phyloP scores from a whole-genome alignment of 805 yeast genomes.

The Saccharomyces eubayanus region DNA sequence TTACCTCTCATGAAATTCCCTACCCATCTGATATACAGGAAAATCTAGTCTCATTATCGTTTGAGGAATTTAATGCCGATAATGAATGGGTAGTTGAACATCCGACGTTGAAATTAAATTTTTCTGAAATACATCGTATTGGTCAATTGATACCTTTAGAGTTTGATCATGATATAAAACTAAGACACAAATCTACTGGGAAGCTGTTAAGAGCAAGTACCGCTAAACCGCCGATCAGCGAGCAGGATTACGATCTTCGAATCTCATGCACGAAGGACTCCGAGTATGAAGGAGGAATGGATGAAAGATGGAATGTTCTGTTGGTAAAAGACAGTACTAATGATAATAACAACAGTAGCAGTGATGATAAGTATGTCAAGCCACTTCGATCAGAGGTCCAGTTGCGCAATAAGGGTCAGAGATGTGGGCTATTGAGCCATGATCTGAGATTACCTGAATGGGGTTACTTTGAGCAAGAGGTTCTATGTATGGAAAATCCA shows the following conservation, averaged over 20 bases:
- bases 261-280: slow-evolving; percentile 64
- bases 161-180: slow-evolving; percentile 49
- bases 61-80: slow-evolving; percentile 47
- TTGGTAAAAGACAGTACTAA: background rate
- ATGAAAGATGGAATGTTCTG: slow-evolving; percentile 58
- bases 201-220: slow-evolving; percentile 59
- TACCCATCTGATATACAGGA: slow-evolving; percentile 61
- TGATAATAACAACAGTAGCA: slow-evolving; percentile 37
- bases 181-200: slow-evolving; percentile 65
- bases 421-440: slow-evolving; percentile 71
- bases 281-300: slow-evolving; percentile 54
- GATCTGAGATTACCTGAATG: slow-evolving; percentile 66
- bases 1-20: slow-evolving; percentile 64
- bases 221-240: slow-evolving; percentile 77
- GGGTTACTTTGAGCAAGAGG: slow-evolving; percentile 84
- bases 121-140: slow-evolving; percentile 5
- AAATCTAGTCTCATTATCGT: slow-evolving; percentile 73
- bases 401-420: slow-evolving; percentile 55
- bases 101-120: slow-evolving; percentile 21
- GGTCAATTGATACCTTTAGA: slow-evolving; percentile 31
- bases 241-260: slow-evolving; percentile 82
- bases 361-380: slow-evolving; percentile 31
- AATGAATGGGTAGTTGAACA: slow-evolving; percentile 70
- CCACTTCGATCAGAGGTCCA: slow-evolving; percentile 66
- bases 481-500: slow-evolving; percentile 74